Evolutionary conservation across 2,329 filamentous ascomycete species (phyloP).

Genomic region (Pyrenochaeta sp.): DNA sequence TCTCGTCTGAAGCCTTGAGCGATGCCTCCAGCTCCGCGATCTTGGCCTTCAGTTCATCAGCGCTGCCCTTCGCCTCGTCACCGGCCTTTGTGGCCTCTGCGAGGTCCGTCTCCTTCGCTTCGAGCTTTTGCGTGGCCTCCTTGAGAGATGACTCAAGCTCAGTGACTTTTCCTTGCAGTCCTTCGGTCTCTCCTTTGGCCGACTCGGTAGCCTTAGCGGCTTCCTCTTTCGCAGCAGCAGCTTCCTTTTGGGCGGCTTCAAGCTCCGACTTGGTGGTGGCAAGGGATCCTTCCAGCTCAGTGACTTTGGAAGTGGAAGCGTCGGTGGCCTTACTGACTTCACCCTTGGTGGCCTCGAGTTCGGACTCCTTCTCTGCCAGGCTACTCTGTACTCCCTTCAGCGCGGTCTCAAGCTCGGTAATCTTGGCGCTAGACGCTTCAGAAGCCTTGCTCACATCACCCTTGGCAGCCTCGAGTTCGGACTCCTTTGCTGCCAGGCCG

Average conservation of each 20-base stretch:
- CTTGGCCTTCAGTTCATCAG: constrained; percentile 22
- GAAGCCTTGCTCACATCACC: constrained; percentile 11
- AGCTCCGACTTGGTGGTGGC: constrained; percentile 24
- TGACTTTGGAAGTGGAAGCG: constrained; percentile 21
- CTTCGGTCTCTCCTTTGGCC: constrained; percentile 18
- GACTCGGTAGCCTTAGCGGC: constrained; percentile 13
- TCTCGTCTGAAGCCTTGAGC: constrained; percentile 20
- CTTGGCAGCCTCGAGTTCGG: constrained; percentile 15
- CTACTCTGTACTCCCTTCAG: constrained; percentile 19
- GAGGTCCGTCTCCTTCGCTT: constrained; percentile 21
- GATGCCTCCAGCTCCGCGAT: constrained; percentile 30
- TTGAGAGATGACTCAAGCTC: constrained; percentile 23
- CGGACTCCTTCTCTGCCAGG: constrained; percentile 24
- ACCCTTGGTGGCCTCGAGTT: constrained; percentile 9
- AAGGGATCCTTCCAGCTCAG: constrained; percentile 30
- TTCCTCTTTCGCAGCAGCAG: constrained; percentile 17
- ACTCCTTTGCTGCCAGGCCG: constrained; percentile 23
- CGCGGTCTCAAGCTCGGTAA: constrained; percentile 30
- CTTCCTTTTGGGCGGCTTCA: constrained; percentile 19
- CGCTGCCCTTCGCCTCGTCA: constrained; percentile 21
- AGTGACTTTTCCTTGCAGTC: constrained; percentile 12
- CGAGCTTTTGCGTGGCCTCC: constrained; percentile 11
- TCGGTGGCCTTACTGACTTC: constrained; percentile 11
- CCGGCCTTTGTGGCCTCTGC: constrained; percentile 21
- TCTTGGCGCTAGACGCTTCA: constrained; percentile 17